A percentile compares a stretch with the other conserved stretches of the same genome.
Conservation (phyloP, 148 eudicot species). For the Arctostaphylos glauca region DNA sequence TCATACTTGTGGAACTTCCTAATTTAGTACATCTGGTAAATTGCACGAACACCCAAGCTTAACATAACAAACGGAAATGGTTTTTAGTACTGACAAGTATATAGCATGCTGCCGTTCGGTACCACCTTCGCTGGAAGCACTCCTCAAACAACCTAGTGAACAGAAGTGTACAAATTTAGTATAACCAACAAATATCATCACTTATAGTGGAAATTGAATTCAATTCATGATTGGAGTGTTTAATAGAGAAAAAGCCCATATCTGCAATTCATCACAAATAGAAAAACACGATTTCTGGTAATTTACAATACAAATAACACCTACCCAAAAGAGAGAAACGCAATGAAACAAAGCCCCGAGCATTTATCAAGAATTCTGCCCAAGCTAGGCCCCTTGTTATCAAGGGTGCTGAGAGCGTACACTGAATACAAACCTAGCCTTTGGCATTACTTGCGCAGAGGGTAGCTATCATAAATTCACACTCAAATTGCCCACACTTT, state of each 20-base stretch:
- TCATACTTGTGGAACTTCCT: neutral
- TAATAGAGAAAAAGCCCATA: neutral
- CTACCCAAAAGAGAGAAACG: neutral
- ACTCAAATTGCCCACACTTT: neutral
- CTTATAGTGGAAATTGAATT: neutral
- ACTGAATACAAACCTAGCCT: neutral
- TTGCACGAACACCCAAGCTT: neutral
- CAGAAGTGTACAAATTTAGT: neutral
- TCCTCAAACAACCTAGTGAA: conserved; percentile 89
- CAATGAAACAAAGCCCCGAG: neutral
- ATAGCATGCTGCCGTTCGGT: conserved; percentile 95
- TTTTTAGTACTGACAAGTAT: conserved; percentile 64
- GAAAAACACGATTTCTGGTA: neutral
- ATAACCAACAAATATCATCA: neutral
- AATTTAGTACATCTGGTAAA: neutral
- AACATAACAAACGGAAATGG: conserved; percentile 15
- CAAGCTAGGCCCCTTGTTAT: neutral
- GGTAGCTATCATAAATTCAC: neutral
- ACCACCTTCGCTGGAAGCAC: conserved; percentile 95
- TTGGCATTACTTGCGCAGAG: neutral
- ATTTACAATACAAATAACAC: too few species aligned
- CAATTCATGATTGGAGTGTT: neutral
- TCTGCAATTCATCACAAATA: neutral
- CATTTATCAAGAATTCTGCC: neutral
- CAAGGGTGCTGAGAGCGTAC: neutral